Conservation (phyloP, 2,329 filamentous ascomycete genomes). For the Phyllosticta citriasiana region DNA sequence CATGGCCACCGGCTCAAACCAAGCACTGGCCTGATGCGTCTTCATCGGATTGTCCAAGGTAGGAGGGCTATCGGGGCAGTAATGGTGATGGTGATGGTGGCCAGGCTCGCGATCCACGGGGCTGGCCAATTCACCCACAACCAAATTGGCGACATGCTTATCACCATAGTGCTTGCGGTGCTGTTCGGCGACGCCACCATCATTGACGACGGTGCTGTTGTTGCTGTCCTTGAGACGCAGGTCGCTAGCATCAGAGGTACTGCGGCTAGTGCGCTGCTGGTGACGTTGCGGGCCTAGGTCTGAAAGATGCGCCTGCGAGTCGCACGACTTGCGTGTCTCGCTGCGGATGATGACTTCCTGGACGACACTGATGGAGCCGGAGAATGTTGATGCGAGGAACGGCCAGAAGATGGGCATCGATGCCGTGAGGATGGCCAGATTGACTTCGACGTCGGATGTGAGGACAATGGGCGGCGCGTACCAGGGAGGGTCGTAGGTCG, state of each 20-base stretch:
- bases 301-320: background rate
- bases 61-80: background rate
- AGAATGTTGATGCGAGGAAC: constrained; percentile 5
- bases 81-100: background rate
- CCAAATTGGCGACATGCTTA: background rate
- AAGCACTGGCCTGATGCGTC: constrained; percentile 2
- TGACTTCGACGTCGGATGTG: constrained; percentile 14
- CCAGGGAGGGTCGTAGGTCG: constrained; percentile 8
- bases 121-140: background rate
- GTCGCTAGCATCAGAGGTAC: background rate
- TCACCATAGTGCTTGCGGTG: constrained; percentile 5
- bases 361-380: constrained; percentile 2
- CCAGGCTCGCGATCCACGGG: background rate
- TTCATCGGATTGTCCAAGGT: background rate
- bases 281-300: background rate
- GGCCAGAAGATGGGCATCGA: constrained; percentile 17
- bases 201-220: background rate
- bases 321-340: constrained; percentile 3
- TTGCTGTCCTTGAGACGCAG: background rate
- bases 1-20: constrained; percentile 7
- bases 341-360: constrained; percentile 8
- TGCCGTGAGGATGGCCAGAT: constrained; percentile 15
- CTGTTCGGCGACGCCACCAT: background rate
- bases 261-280: background rate
- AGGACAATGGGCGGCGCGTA: constrained; percentile 12